Base-by-base conservation (phyloP, 768 basidiomycete genomes). In the Mycena amicta region DNA sequence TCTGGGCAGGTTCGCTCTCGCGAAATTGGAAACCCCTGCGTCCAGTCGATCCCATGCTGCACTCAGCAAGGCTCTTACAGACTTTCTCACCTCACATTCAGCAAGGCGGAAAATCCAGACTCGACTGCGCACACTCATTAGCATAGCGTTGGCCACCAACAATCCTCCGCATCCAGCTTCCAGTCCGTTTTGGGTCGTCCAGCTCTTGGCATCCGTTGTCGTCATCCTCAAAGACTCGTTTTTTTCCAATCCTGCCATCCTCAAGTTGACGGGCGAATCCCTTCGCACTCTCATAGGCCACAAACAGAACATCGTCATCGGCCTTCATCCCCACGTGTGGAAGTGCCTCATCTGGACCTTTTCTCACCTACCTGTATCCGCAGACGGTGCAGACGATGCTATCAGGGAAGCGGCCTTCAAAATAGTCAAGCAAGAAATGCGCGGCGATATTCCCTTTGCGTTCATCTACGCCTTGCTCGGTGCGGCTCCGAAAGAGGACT, bases 321-420 rank as follows among this genome's bases (percentile, higher is more conserved):
- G 70, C 18, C 69, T 83, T 6, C 75, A 79, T 41, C 67, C 77
- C 1, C 75, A 75, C 31, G 68, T 81, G 22, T 88, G 85, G 85
- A 75, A 72, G 52, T 77, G 80, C 52, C 71, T 87, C 26, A 69
- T 87, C 22, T 87, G 86, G 85, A 77, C 80, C 1, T 85, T 81
- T 57, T 70, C 77, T 20, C 75, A 74, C 18, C 64, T 85, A 46
- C 73, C 75, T 13, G 25, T 20, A 11, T 59, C 43, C 18, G 52
- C 33, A 23, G 56, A 57, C 3, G 56, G 55, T 3, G 66, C 70
- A 2, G n/a, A n/a, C n/a, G n/a, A n/a, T n/a, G 63, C 62, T 1
- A 71, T 68, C 37, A 59, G 66, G 45, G 74, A 77, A 16, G 71
- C 68, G 0, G 77, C 77, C 1, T 80, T 81, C 59, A 65, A 63